Base-by-base conservation (phyloP, 140 eudicot genomes). In the Flaveria floridana region DNA sequence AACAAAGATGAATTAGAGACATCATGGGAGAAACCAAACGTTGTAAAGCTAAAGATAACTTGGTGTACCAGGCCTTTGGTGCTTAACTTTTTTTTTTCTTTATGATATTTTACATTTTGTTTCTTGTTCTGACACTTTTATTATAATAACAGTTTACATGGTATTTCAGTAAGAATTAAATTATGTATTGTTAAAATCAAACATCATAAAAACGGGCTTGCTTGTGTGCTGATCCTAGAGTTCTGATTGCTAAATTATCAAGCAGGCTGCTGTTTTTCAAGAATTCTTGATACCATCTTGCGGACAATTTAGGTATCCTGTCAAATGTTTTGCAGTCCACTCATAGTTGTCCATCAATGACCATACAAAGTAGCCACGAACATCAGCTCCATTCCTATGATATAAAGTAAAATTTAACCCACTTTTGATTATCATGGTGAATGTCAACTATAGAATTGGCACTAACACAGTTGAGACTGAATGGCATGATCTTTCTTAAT, bases 311-410 rank as follows among this genome's bases (percentile, higher is more conserved):
- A 1, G 96, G 98, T 10, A 71, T 82, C 50, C 93, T 83, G 41
- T 82, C 72, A 42, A 86, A 76, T 0, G 96, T 90, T 21, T n/a
- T 25, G 13, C 28, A 83, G 72, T 7, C 96, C 89, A 89, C 81
- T 93, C 98, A 7, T 83, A 90, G 78, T 85, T 79, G 59, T 93
- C 96, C 91, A 89, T 85, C 68, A 91, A 85, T 1, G 86, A 82
- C 97, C 97, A 89, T 81, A 84, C 23, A 34, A 93, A 89, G 71
- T 92, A 89, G 51, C 98, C 97, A 20, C 89, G 87, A 6, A 93
- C 97, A 77, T 93, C 92, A 19, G 96, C 97, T 44, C 94, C 98
- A 16, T 82, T 79, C 83, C 94, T 89, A 81, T 71, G 4, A 21
- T 20, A 47, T 16, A 15, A 65, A 65, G 6, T 30, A 50, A 15